phyloP scores from a whole-genome alignment of 1,284 basidiomycete species.

The Neonothopanus nambi region DNA sequence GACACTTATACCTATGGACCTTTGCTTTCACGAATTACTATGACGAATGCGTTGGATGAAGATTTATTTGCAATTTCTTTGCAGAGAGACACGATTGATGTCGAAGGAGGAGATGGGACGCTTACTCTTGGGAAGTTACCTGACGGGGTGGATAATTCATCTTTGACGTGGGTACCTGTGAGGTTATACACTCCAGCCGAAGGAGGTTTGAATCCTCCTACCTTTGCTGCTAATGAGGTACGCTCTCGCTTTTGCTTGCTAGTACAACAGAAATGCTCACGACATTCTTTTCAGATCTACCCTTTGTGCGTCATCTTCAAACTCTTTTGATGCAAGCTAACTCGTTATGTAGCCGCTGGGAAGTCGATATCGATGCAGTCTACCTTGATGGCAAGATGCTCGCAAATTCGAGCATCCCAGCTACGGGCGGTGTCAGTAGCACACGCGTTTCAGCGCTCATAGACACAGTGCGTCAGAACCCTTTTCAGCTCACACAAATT shows the following conservation, averaged over 20 bases:
- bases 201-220: constrained; percentile 37
- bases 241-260: constrained; percentile 1
- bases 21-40: constrained; percentile 44
- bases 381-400: constrained; percentile 41
- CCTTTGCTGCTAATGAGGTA: constrained; percentile 36
- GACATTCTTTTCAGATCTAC: too few species aligned
- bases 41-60: constrained; percentile 40
- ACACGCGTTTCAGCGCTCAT: constrained; percentile 37
- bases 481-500: background rate
- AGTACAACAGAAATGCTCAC: too few species aligned
- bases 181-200: constrained; percentile 36
- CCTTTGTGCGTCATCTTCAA: constrained; percentile 18
- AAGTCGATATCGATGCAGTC: constrained; percentile 42
- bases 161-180: constrained; percentile 45
- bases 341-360: constrained; percentile 38
- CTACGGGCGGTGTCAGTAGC: constrained; percentile 24
- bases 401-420: constrained; percentile 28
- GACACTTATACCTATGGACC: constrained; percentile 44
- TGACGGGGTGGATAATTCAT: constrained; percentile 35
- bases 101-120: constrained; percentile 36
- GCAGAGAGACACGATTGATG: constrained; percentile 40
- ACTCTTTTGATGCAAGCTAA: background rate
- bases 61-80: constrained; percentile 47
- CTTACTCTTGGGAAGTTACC: constrained; percentile 44
- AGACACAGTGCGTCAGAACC: constrained; percentile 37